These are phyloP conservation scores for Debaryomyces sp. DNA, from an alignment of 1,139 yeast genomes.

Conservation along the genomic window DNA sequence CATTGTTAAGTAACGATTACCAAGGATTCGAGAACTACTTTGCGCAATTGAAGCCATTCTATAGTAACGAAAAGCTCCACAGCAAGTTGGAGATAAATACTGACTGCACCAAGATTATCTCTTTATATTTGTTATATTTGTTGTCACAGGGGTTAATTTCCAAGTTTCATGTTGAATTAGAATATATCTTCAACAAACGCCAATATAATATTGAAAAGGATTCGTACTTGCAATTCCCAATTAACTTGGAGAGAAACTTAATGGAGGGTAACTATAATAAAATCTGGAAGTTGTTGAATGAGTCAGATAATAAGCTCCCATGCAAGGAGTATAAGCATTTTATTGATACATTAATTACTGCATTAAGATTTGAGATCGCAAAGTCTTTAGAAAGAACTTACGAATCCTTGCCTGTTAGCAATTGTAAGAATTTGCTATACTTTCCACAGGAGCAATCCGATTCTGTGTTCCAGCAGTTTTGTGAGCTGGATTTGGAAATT, in stretches of 20 bases:
- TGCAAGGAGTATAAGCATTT: slow-evolving; percentile 63
- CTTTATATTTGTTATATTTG: slow-evolving; percentile 74
- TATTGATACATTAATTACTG: slow-evolving; percentile 64
- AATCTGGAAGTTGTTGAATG: slow-evolving; percentile 78
- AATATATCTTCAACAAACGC: slow-evolving; percentile 58
- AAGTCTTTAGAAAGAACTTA: slow-evolving; percentile 82
- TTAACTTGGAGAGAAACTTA: slow-evolving; percentile 86
- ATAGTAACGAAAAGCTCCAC: slow-evolving; percentile 52
- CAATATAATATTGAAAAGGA: slow-evolving; percentile 49
- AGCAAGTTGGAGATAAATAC: slow-evolving; percentile 54
- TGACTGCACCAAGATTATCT: slow-evolving; percentile 70
- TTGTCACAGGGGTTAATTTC: slow-evolving; percentile 85
- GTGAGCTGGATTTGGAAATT: slow-evolving; percentile 49
- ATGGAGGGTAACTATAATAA: slow-evolving; percentile 97
- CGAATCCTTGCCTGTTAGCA: slow-evolving; percentile 72
- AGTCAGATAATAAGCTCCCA: slow-evolving; percentile 49
- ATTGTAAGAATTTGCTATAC: slow-evolving; percentile 80
- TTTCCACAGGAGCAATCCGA: slow-evolving; percentile 66
- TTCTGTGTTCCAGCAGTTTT: slow-evolving; percentile 58
- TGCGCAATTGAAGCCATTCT: slow-evolving; percentile 78
- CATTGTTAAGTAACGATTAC: slow-evolving; percentile 66
- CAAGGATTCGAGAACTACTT: slow-evolving; percentile 70
- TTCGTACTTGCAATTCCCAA: slow-evolving; percentile 75
- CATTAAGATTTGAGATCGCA: slow-evolving; percentile 88
- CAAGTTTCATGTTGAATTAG: slow-evolving; percentile 87